Percentiles rank a stretch among this genome's conserved stretches.
phyloP scores from a whole-genome alignment of 345 rosid genomes.

The Melaleuca alternifolia region DNA sequence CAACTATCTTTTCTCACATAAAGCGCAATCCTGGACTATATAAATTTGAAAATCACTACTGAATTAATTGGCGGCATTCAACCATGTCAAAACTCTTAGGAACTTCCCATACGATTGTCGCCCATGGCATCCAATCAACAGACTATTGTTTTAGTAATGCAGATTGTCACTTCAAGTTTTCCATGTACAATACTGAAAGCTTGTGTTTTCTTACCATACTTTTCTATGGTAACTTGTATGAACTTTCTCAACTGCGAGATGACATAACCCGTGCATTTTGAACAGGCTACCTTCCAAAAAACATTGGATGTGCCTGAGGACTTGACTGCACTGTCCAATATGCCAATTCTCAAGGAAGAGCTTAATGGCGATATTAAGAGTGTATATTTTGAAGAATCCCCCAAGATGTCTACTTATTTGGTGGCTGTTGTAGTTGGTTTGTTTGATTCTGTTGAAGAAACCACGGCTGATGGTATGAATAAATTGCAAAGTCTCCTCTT shows the following conservation, averaged over 20 bases:
- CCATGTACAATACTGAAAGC: neutral
- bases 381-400: conserved; percentile 27
- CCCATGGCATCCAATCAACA: neutral
- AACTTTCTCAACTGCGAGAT: neutral
- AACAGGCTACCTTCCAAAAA: conserved; percentile 30
- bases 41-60: neutral
- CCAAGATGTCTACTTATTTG: conserved; percentile 36
- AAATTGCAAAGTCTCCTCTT: neutral
- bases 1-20: neutral
- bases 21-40: neutral
- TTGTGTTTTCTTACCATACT: neutral
- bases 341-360: conserved; percentile 29
- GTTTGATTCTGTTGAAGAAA: conserved; percentile 28
- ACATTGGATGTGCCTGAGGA: conserved; percentile 14
- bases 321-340: conserved; percentile 29
- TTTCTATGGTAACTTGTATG: neutral
- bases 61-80: neutral
- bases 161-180: neutral
- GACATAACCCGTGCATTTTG: neutral
- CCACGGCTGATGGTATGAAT: conserved; percentile 18
- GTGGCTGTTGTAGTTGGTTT: conserved; percentile 33
- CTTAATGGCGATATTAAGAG: conserved; percentile 13
- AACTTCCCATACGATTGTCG: neutral
- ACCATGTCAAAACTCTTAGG: neutral
- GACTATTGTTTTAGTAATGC: neutral